Evolutionary conservation across 139 green algal species (phyloP).

Genomic region (Auxenochlorella pyrenoidosa): DNA sequence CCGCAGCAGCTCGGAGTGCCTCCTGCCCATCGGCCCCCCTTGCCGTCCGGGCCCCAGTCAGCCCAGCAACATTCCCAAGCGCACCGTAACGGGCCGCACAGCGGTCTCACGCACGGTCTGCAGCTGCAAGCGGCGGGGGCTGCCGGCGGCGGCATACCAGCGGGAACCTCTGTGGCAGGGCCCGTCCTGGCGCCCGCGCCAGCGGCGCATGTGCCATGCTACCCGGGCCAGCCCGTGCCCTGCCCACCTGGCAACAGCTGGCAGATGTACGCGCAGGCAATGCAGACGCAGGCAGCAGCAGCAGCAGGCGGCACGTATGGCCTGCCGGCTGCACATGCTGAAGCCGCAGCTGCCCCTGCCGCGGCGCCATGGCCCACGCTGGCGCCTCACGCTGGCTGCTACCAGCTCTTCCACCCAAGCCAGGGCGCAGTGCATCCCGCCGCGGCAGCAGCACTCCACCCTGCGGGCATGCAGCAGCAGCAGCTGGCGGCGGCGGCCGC

Average conservation of each 20-base stretch:
- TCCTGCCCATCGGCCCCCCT: background rate
- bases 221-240: too few species aligned
- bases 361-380: background rate
- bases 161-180: background rate
- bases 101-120: constrained; percentile 3
- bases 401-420: background rate
- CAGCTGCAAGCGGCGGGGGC: background rate
- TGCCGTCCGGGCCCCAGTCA: background rate
- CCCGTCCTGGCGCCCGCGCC: background rate
- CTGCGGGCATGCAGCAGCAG: background rate
- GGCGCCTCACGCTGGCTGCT: background rate
- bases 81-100: background rate
- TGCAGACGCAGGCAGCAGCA: background rate
- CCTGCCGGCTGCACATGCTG: too few species aligned
- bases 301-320: background rate
- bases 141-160: background rate
- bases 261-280: background rate
- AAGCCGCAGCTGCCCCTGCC: background rate
- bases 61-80: background rate
- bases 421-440: background rate
- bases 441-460: background rate
- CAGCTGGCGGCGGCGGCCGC: background rate
- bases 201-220: too few species aligned
- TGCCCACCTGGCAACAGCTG: background rate
- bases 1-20: background rate